Evolutionary conservation across 1,284 basidiomycete genomes (phyloP).

Genomic region (Ganoderma sinense): DNA sequence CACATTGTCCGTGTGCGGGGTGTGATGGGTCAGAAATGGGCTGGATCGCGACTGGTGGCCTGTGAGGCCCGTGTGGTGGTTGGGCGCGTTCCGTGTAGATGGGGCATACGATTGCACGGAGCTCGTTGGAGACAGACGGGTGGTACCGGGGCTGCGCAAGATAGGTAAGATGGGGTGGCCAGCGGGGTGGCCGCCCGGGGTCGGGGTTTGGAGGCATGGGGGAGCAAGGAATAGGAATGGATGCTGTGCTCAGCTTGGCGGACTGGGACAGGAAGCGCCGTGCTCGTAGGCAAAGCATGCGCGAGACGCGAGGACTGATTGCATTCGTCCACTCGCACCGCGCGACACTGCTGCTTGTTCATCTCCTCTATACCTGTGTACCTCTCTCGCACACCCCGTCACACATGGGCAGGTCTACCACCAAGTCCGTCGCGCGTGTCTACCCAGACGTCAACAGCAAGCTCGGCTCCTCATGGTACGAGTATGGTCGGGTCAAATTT

Average conservation of each 20-base stretch:
- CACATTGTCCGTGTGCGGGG: constrained; percentile 76
- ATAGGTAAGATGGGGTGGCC: constrained; percentile 60
- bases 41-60: constrained; percentile 33
- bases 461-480: constrained; percentile 80
- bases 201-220: background rate
- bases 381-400: constrained; percentile 9
- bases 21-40: constrained; percentile 39
- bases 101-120: constrained; percentile 39
- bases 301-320: constrained; percentile 30
- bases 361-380: constrained; percentile 24
- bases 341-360: constrained; percentile 18
- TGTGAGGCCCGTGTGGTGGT: background rate
- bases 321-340: constrained; percentile 20
- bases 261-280: constrained; percentile 16
- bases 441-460: constrained; percentile 79
- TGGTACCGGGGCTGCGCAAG: constrained; percentile 56
- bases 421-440: constrained; percentile 77
- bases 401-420: constrained; percentile 68
- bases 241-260: background rate
- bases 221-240: background rate
- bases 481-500: constrained; percentile 66
- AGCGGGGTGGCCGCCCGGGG: constrained; percentile 47
- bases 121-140: constrained; percentile 52
- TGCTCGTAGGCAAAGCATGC: constrained; percentile 24
- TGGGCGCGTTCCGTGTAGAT: background rate